Conservation (phyloP, 1,139 yeast species). For the Barnettozyma hawaiiensis region DNA sequence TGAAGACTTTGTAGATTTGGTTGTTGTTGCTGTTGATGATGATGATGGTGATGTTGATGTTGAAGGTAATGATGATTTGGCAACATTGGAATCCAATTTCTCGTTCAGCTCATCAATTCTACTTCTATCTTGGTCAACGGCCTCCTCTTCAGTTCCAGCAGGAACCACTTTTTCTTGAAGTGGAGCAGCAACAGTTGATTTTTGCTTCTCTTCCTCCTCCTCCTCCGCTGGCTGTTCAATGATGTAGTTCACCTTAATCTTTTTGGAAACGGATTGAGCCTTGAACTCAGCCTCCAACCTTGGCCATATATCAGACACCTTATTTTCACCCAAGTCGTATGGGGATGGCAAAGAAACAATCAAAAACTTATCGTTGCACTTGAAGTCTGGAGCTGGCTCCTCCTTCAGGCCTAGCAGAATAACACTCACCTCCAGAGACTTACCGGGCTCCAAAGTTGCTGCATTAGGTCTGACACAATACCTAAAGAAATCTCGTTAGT, state of each 20-base stretch:
- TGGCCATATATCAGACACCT: conserved; percentile 69
- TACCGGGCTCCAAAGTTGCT: conserved; percentile 71
- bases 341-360: conserved; percentile 81
- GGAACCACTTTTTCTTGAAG: conserved; percentile 1
- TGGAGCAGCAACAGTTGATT: conserved; percentile 8
- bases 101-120: conserved; percentile 40
- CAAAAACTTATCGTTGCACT: conserved; percentile 88
- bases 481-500: conserved; percentile 5
- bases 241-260: conserved; percentile 70
- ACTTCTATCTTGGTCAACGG: conserved; percentile 32
- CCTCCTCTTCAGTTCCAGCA: conserved; percentile 15
- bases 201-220: background rate
- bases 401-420: conserved; percentile 79
- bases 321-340: conserved; percentile 44
- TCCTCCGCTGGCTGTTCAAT: conserved; percentile 11
- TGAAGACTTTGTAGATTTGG: conserved; percentile 11
- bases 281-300: conserved; percentile 60
- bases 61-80: conserved; percentile 17
- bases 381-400: conserved; percentile 66
- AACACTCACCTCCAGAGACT: conserved; percentile 65
- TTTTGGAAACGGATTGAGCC: conserved; percentile 57
- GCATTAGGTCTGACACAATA: conserved; percentile 97
- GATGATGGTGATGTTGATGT: no score
- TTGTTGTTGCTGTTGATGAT: no score
- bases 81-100: conserved; percentile 35